phyloP scores from a whole-genome alignment of 345 rosid genomes.

The Boechera divaricarpa region DNA sequence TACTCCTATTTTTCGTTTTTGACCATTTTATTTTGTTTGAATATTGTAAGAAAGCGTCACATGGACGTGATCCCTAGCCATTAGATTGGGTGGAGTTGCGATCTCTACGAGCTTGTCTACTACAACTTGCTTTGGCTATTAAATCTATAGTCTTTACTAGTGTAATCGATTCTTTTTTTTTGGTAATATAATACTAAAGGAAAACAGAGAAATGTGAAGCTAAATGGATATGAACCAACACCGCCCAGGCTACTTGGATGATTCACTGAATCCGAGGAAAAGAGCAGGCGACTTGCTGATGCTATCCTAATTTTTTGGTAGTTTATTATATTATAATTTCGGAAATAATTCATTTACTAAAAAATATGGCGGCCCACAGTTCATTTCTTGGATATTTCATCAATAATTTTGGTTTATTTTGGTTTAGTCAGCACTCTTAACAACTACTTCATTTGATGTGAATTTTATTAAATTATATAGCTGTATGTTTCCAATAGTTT shows the following conservation, averaged over 20 bases:
- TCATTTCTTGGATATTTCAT: constrained; percentile 13
- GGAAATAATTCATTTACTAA: background rate
- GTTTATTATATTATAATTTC: background rate
- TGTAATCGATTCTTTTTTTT: background rate
- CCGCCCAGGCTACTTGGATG: constrained; percentile 42
- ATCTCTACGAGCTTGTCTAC: constrained; percentile 40
- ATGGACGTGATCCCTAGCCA: constrained; percentile 40
- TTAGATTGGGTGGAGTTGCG: constrained; percentile 30
- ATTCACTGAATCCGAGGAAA: constrained; percentile 43
- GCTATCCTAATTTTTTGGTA: background rate
- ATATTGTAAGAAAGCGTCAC: constrained; percentile 28
- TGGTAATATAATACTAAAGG: background rate
- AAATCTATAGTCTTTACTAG: background rate
- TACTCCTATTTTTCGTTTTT: background rate
- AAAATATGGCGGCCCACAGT: background rate
- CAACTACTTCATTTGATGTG: background rate
- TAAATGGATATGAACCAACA: constrained; percentile 32
- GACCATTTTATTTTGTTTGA: background rate
- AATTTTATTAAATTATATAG: background rate
- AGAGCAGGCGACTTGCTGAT: constrained; percentile 20
- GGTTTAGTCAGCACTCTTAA: background rate
- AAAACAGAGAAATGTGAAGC: background rate
- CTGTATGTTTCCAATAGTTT: background rate
- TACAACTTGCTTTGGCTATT: constrained; percentile 37
- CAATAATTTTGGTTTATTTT: background rate